A percentile compares a stretch with the other conserved stretches of the same genome.
Conservation (phyloP, 805 yeast genomes). For the Maudiozyma saulgeensis region DNA sequence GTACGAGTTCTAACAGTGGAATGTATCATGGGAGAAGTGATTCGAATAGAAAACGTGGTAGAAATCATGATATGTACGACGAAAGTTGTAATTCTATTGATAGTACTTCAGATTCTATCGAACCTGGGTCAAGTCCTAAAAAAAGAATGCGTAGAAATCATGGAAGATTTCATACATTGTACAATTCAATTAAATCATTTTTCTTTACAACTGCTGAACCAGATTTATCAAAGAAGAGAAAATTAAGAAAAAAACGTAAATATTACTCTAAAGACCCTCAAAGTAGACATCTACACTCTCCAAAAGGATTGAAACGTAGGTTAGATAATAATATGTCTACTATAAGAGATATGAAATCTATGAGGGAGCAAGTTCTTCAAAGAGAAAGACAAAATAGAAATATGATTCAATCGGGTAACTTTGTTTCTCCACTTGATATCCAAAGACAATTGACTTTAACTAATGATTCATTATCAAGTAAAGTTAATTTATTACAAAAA, state of each 20-base stretch:
- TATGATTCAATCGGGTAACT: not conserved
- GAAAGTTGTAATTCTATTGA: not conserved
- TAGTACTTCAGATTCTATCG: no score
- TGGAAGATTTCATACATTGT: not conserved
- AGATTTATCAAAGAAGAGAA: not conserved
- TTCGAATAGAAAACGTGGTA: not conserved
- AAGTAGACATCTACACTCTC: not conserved
- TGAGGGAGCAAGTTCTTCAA: conserved; percentile 11
- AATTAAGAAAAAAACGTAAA: not conserved
- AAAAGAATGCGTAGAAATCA: not conserved
- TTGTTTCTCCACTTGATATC: not conserved
- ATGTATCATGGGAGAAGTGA: not conserved
- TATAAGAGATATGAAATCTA: not conserved
- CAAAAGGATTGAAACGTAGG: not conserved
- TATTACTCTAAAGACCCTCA: not conserved
- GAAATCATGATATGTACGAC: not conserved
- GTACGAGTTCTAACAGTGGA: not conserved
- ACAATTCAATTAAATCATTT: not conserved
- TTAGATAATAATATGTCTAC: not conserved
- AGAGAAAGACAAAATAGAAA: conserved; percentile 18
- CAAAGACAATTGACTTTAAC: not conserved
- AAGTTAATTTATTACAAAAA: conserved; percentile 8
- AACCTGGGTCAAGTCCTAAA: not conserved
- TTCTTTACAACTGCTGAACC: not conserved
- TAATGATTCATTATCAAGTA: conserved; percentile 1